A percentile compares a stretch with the other conserved stretches of the same genome.
Evolutionary conservation across 257 asterid species (phyloP).

Genomic region (Forsythia viridissima): DNA sequence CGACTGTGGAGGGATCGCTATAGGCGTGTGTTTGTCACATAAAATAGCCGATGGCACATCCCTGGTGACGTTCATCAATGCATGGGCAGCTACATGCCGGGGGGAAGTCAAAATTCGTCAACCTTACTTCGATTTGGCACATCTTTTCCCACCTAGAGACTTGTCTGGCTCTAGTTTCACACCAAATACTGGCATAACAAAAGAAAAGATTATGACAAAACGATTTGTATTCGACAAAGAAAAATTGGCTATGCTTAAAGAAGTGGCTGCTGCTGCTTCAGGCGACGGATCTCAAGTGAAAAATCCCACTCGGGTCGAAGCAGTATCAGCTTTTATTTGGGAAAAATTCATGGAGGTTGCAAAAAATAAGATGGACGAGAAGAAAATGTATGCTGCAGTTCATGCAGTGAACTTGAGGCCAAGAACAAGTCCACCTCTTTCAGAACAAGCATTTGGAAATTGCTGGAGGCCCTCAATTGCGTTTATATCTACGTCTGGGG

Average conservation of each 20-base stretch:
- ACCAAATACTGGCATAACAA: slow-evolving; percentile 11
- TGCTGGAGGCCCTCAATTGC: slow-evolving; percentile 25
- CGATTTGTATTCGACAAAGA: slow-evolving; percentile 37
- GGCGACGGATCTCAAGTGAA: slow-evolving; percentile 12
- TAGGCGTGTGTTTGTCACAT: slow-evolving; percentile 38
- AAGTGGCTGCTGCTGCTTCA: slow-evolving; percentile 8
- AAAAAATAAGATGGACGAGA: background rate
- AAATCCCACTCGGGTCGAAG: slow-evolving; percentile 54
- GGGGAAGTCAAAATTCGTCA: background rate
- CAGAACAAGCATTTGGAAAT: slow-evolving; percentile 32
- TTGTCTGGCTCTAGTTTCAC: slow-evolving; percentile 23
- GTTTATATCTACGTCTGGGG: background rate
- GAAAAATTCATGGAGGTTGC: slow-evolving; percentile 19
- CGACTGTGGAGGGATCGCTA: slow-evolving; percentile 39
- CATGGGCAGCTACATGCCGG: slow-evolving; percentile 38
- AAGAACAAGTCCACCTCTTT: slow-evolving; percentile 35
- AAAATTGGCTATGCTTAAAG: slow-evolving; percentile 29
- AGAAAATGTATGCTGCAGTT: slow-evolving; percentile 6
- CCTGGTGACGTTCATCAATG: slow-evolving; percentile 30
- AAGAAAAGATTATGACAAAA: slow-evolving; percentile 26
- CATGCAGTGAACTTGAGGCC: slow-evolving; percentile 42
- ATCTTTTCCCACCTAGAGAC: slow-evolving; percentile 30
- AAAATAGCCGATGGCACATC: slow-evolving; percentile 39
- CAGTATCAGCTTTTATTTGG: slow-evolving; percentile 49
- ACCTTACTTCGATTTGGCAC: slow-evolving; percentile 18